Evolutionary conservation across 179 eudicot species (phyloP), one percentile per base, ranked within the genome.

Genomic region (Amaranthus tricolor): DNA sequence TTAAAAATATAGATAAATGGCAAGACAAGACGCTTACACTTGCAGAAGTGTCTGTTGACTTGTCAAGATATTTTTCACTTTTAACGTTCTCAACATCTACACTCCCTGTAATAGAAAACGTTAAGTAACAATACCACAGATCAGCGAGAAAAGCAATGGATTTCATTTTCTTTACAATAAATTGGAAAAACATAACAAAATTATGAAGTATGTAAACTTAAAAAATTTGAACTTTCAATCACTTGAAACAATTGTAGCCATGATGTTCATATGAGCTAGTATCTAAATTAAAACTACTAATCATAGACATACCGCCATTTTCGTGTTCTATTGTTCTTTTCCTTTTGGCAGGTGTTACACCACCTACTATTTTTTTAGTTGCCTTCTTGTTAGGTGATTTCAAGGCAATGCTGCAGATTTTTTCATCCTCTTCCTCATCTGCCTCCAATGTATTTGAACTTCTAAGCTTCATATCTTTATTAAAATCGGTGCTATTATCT

Each of bases 21-120:
- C 14, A 45, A 19, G 44, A 50, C 10, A 53, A 52, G 73, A 74
- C 51, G 47, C 96, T 87, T 88, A 87, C 95, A 68, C 65, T 88
- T 86, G 84, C 93, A 68, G 68, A 59, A 40, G 82, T 71, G 69
- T 82, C 74, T 21, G 11, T 55, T n/a, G 76, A 72, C 76, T 75
- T 77, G 73, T 85, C 79, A 8, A 74, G 74, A 74, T 67, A 71
- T 69, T 81, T 82, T 62, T 72, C 77, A 74, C 56, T 73, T 21
- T 74, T 72, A 66, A 45, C 49, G 69, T 75, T 76, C 50, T 65
- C 66, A 50, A 75, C 82, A 72, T 67, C 81, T 56, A 48, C 70
- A 54, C 71, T 85, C 58, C 83, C 94, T 88, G 83, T 59, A 44
- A 60, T 59, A 58, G 55, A 55, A 14, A 50, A 44, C 9, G 52